Base-by-base conservation (phyloP, 192 early-diverging fungal genomes). In the Allomyces macrogynus region DNA sequence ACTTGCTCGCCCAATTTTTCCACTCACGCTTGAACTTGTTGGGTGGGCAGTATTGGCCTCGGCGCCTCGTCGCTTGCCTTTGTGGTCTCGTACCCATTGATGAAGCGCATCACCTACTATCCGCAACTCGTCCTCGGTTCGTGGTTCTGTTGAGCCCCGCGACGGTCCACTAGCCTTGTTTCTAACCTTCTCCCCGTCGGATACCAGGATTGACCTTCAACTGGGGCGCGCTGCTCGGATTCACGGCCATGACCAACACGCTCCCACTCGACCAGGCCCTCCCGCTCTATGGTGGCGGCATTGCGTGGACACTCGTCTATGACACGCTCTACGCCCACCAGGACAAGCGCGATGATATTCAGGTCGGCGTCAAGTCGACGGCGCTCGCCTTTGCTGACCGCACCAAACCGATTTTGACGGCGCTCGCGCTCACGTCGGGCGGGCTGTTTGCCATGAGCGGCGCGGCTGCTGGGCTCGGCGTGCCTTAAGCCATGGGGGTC, bases 321-420 rank as follows among this genome's bases (percentile, higher is more conserved):
- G 94, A 97, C 72, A 95, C 93, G 8, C 91, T 97, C 65, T 97
- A 97, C 65, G 94, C 93, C 20, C 87, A 96, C 62, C 94, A 96
- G 74, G 94, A 97, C 75, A 97, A 93, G 73, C 79, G 77, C 16
- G 91, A 95, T 71, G 94, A 97, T 72, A 61, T 88, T 54, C 75
- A 79, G 57, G 82, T 84, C 61, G 92, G 92, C 10, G 85, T 94
- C 64, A 91, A 92, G 72, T 94, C 91, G 10, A 97, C 94, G 1
- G 92, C 94, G 1, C 67, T 97, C 11, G 74, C 81, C 1, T 97
- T 95, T 75, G 90, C 84, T 5, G 80, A 84, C 24, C 76, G 81
- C 43, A 81, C 88, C 9, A 82, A 80, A 26, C 64, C 76, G 24
- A 84, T 81, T 68, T 73, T 97, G 23, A 74, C 85, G 1, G 77